phyloP scores from a whole-genome alignment of 2,329 filamentous ascomycete genomes.

The Lecanicillium sp. region DNA sequence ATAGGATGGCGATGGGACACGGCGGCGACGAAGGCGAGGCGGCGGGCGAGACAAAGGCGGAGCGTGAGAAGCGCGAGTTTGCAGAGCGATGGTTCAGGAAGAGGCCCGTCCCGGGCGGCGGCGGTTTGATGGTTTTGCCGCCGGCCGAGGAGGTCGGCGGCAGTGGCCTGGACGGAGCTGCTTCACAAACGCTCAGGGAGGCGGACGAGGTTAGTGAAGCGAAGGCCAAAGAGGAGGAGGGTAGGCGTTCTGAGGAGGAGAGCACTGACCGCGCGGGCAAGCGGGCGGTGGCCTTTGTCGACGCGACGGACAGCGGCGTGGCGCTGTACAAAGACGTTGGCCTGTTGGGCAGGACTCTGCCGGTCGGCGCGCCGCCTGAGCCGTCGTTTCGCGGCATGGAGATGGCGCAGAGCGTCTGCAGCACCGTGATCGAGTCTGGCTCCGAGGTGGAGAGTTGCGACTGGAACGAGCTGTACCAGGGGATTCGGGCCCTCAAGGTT shows the following conservation, averaged over 20 bases:
- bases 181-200: neutral
- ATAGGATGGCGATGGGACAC: too few relatives aligned
- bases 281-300: too few relatives aligned
- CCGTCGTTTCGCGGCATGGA: neutral
- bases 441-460: neutral
- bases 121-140: too few relatives aligned
- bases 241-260: too few relatives aligned
- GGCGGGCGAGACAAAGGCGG: neutral
- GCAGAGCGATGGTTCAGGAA: neutral
- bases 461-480: neutral
- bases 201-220: too few relatives aligned
- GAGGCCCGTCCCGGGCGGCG: neutral
- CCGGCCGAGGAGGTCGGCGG: neutral
- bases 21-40: neutral
- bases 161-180: neutral
- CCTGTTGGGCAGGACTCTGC: too few relatives aligned
- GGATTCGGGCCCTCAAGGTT: neutral
- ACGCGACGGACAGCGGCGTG: too few relatives aligned
- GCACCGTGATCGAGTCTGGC: neutral
- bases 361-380: too few relatives aligned
- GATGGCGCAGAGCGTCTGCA: neutral
- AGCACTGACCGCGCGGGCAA: too few relatives aligned
- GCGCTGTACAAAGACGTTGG: too few relatives aligned
- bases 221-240: too few relatives aligned
- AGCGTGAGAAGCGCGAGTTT: neutral